Conservation (phyloP, 352 stramenopile species). For the Globisporangium rhizosaccharum region DNA sequence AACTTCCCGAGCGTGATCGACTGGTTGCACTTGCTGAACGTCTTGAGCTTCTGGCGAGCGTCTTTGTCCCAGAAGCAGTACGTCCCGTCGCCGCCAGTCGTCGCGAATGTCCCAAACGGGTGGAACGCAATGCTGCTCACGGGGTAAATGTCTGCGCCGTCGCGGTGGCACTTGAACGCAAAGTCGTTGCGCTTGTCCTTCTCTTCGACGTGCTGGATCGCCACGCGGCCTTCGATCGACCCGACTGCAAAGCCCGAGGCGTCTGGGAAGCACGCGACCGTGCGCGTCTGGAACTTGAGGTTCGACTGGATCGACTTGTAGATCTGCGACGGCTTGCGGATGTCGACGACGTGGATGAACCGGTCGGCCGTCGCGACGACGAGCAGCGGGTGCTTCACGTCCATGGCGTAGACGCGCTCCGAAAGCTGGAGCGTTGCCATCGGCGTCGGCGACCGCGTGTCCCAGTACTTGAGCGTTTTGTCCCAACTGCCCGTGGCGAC, state of each 20-base stretch:
- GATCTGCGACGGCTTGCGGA: constrained; percentile 83
- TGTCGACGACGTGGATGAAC: constrained; percentile 85
- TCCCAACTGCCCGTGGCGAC: constrained; percentile 94
- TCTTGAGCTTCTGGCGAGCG: constrained; percentile 95
- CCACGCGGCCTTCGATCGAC: constrained; percentile 88
- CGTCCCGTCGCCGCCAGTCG: constrained; percentile 92
- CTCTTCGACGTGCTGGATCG: constrained; percentile 88
- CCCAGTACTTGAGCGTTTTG: constrained; percentile 97
- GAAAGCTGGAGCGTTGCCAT: constrained; percentile 89
- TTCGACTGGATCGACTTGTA: constrained; percentile 82
- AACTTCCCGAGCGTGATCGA: constrained; percentile 91
- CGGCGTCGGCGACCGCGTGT: constrained; percentile 86
- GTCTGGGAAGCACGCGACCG: constrained; percentile 88
- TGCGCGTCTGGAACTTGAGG: constrained; percentile 87
- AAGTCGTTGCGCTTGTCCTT: constrained; percentile 84
- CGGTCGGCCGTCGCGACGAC: constrained; percentile 92
- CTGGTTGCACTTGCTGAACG: constrained; percentile 80
- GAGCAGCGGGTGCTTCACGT: constrained; percentile 90
- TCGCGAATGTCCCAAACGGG: constrained; percentile 94
- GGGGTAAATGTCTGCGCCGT: constrained; percentile 82
- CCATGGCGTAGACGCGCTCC: constrained; percentile 93
- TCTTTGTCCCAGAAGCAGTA: constrained; percentile 99
- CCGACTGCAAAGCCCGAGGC: constrained; percentile 84
- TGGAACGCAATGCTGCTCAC: constrained; percentile 91
- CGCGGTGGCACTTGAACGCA: constrained; percentile 91